A percentile compares a stretch with the other conserved stretches of the same genome.
These are phyloP conservation scores for Mediolabrus comicus DNA, from an alignment of 108 stramenopile genomes.

Conservation along the genomic window DNA sequence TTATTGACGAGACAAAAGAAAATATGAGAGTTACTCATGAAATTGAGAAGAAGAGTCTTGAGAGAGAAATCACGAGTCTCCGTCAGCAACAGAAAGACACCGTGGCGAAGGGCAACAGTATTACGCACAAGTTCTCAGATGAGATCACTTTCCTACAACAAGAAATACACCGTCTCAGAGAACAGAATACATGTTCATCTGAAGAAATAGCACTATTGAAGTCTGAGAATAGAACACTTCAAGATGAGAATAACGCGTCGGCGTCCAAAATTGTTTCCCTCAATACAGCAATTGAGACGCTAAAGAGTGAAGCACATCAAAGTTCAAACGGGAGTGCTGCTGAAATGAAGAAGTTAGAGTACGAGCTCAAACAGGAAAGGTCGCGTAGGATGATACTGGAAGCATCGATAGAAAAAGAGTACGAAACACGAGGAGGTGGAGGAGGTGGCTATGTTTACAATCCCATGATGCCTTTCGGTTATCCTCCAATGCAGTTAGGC, in stretches of 20 bases:
- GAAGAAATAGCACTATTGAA: slow-evolving; percentile 14
- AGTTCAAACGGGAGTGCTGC: neutral
- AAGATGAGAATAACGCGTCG: slow-evolving; percentile 16
- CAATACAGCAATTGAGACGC: neutral
- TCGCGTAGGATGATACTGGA: slow-evolving; percentile 34
- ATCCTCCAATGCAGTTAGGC: slow-evolving; percentile 17
- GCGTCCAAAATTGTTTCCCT: neutral
- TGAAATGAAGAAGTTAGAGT: slow-evolving; percentile 36
- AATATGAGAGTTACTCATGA: slow-evolving; percentile 12
- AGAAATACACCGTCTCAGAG: neutral
- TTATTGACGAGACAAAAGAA: slow-evolving; percentile 38
- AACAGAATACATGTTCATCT: slow-evolving; percentile 8
- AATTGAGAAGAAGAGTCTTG: slow-evolving; percentile 7
- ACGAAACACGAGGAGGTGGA: slow-evolving; percentile 5
- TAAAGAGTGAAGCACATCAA: neutral
- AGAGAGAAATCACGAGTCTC: slow-evolving; percentile 6
- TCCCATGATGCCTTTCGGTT: slow-evolving; percentile 29
- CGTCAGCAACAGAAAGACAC: neutral
- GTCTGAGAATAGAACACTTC: slow-evolving; percentile 11
- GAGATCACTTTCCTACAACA: neutral
- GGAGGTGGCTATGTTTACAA: slow-evolving; percentile 13
- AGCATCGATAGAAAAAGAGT: slow-evolving; percentile 30
- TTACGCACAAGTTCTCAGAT: neutral
- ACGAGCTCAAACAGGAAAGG: slow-evolving; percentile 34
- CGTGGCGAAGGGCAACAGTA: neutral